These are phyloP conservation scores for Rutstroemia sp. DNA, from an alignment of 2,329 filamentous ascomycete genomes.

Conservation along the genomic window DNA sequence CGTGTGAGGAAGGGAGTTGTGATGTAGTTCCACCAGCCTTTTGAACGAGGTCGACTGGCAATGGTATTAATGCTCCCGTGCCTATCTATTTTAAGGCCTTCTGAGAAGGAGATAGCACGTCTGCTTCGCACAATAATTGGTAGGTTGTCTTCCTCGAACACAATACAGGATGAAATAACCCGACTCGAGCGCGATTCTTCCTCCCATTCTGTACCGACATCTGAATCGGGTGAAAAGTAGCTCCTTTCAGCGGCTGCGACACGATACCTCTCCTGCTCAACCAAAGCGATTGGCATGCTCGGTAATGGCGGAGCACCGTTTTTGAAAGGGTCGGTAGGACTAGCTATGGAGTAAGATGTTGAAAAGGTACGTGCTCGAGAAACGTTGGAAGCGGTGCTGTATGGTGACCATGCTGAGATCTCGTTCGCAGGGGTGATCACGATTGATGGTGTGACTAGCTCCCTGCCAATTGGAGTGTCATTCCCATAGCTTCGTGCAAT, in stretches of 20 bases:
- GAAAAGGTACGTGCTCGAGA: slow-evolving; percentile 16
- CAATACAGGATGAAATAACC: slow-evolving; percentile 44
- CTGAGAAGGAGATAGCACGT: slow-evolving; percentile 31
- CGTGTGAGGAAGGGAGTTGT: slow-evolving; percentile 56
- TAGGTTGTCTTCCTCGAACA: slow-evolving; percentile 63
- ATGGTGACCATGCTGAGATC: slow-evolving; percentile 25
- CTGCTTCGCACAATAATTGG: slow-evolving; percentile 33
- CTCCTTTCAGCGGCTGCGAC: slow-evolving; percentile 22
- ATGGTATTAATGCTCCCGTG: slow-evolving; percentile 25
- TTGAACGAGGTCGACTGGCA: slow-evolving; percentile 42
- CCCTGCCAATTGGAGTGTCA: slow-evolving; percentile 16
- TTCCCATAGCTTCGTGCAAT: slow-evolving; percentile 20
- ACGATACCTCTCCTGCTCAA: slow-evolving; percentile 22
- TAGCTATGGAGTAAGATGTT: slow-evolving; percentile 50
- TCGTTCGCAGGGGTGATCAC: slow-evolving; percentile 45
- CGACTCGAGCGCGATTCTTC: slow-evolving; percentile 22
- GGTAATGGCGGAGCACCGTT: slow-evolving; percentile 52
- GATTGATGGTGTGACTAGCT: slow-evolving; percentile 39
- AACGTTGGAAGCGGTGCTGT: slow-evolving; percentile 13
- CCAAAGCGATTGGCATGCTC: slow-evolving; percentile 38
- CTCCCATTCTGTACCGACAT: slow-evolving; percentile 24
- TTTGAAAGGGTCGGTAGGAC: slow-evolving; percentile 31
- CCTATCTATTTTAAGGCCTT: slow-evolving; percentile 11
- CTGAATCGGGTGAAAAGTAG: slow-evolving; percentile 27
- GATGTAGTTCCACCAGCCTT: slow-evolving; percentile 74